Percentiles rank a stretch among this genome's conserved stretches.
Evolutionary conservation across 2,329 filamentous ascomycete species (phyloP).

Genomic region (Raffaelea albimanens): DNA sequence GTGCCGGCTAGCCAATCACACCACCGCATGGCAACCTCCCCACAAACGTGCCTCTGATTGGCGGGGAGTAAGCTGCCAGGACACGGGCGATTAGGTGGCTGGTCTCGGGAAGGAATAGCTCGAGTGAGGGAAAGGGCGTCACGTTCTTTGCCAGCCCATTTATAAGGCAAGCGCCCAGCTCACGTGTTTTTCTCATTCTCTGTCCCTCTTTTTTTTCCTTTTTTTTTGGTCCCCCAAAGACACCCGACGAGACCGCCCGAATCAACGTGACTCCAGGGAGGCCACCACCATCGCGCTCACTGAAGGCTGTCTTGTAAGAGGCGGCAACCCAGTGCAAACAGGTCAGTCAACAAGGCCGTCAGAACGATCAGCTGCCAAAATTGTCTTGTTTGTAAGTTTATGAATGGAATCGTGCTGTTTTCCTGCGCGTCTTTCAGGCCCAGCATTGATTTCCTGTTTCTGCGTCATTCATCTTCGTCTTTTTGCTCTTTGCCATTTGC

Average conservation of each 20-base stretch:
- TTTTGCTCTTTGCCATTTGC: neutral
- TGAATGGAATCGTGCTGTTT: neutral
- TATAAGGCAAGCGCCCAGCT: neutral
- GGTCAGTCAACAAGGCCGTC: no score
- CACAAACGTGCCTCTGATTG: neutral
- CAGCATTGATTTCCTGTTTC: no score
- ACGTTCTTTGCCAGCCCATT: neutral
- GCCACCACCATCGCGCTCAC: no score
- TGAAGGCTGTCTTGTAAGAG: no score
- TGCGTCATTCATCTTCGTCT: neutral
- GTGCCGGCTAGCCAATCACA: conserved; percentile 2
- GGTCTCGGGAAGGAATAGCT: neutral
- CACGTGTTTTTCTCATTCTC: conserved; percentile 3
- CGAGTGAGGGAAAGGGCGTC: neutral
- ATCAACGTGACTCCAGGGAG: neutral
- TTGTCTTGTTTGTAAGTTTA: no score
- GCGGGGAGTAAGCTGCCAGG: neutral
- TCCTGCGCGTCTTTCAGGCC: neutral
- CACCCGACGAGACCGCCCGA: neutral
- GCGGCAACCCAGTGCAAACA: no score
- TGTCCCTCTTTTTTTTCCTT: neutral
- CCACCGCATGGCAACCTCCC: neutral
- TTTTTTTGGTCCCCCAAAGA: neutral
- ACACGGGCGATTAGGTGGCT: neutral
- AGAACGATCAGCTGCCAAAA: no score